Evolutionary conservation across 1,139 yeast genomes (phyloP).

Genomic region (Suhomyces bolitotheri): DNA sequence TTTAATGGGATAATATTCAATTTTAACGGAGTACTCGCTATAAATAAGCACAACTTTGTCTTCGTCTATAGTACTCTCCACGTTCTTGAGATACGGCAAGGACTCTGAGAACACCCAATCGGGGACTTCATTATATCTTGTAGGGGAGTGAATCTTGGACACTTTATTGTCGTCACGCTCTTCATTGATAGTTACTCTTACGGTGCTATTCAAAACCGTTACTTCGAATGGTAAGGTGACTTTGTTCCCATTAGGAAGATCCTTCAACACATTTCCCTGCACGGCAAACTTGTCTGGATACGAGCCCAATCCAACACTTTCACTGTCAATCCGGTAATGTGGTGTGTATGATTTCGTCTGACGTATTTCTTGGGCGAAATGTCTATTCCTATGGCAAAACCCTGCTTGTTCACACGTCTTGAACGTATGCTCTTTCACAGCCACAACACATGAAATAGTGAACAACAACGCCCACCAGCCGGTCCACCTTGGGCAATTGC

Average conservation of each 20-base stretch:
- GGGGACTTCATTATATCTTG: constrained; percentile 62
- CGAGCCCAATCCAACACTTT: constrained; percentile 31
- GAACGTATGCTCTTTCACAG: constrained; percentile 71
- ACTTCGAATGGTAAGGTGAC: constrained; percentile 57
- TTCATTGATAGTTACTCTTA: constrained; percentile 69
- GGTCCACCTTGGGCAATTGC: constrained; percentile 6
- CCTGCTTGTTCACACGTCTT: constrained; percentile 82
- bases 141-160: constrained; percentile 27
- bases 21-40: constrained; percentile 41
- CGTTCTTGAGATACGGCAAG: constrained; percentile 11
- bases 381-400: constrained; percentile 80
- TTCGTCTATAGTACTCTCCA: constrained; percentile 15
- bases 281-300: constrained; percentile 24
- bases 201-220: constrained; percentile 53
- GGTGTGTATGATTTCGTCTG: constrained; percentile 32
- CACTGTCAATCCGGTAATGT: constrained; percentile 55
- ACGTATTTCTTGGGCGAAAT: constrained; percentile 56
- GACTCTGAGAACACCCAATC: constrained; percentile 54
- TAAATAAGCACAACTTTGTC: constrained; percentile 34
- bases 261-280: constrained; percentile 51
- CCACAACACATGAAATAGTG: constrained; percentile 20
- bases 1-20: constrained; percentile 54
- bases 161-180: constrained; percentile 21
- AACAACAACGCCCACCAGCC: constrained; percentile 8
- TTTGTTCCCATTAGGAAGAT: constrained; percentile 25